A percentile compares a stretch with the other conserved stretches of the same genome.
Conservation (phyloP, 148 eudicot genomes). For the Chenopodium suecicum region DNA sequence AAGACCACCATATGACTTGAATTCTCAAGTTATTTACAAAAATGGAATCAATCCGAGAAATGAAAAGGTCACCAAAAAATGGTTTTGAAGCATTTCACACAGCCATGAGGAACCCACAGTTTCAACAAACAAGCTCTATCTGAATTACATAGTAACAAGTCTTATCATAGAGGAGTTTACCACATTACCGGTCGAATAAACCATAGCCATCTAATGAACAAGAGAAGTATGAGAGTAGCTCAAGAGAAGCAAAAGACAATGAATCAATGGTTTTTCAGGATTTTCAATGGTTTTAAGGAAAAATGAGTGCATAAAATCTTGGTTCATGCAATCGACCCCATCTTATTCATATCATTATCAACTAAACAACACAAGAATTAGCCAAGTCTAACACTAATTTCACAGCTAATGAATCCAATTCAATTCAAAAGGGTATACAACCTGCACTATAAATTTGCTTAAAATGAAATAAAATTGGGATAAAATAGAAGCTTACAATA, state of each 20-base stretch:
- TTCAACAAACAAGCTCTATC: neutral
- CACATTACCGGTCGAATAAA: neutral
- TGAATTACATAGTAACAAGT: neutral
- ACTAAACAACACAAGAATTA: neutral
- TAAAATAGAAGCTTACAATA: constrained; percentile 49
- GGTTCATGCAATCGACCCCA: neutral
- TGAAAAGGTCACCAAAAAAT: too few species aligned
- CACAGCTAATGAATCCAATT: neutral
- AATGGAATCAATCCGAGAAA: too few species aligned
- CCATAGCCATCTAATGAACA: neutral
- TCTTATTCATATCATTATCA: neutral
- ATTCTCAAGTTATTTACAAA: neutral
- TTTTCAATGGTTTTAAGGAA: too few species aligned
- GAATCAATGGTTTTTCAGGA: neutral
- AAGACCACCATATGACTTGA: neutral
- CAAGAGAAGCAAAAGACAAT: neutral
- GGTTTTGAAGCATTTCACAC: neutral
- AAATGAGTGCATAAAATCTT: neutral
- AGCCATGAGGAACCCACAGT: neutral
- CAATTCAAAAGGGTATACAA: neutral
- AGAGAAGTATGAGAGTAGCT: neutral
- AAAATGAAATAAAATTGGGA: neutral
- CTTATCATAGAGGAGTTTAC: neutral
- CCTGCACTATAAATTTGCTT: neutral
- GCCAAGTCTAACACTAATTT: neutral